Evolutionary conservation across 2,329 filamentous ascomycete species (phyloP), one percentile per base, ranked within the genome.

Genomic region (Cladosporium sp.): DNA sequence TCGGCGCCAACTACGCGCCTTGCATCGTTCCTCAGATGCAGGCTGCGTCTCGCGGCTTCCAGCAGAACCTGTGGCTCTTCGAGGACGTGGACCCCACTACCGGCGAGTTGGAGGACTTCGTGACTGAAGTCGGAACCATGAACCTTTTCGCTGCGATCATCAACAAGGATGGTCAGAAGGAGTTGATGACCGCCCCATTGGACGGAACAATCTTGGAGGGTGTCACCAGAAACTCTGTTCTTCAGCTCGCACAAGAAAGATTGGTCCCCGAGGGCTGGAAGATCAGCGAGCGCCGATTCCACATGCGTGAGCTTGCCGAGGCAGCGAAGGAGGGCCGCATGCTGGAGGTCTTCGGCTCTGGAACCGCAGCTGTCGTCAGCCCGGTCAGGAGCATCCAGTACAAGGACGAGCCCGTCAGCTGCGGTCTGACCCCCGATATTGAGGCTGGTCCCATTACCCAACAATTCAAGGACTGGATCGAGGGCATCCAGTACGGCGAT

Each of bases 41-140:
- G 76, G 94, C 94, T 42, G 91, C 92, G 47, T 89, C 87, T 74
- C 86, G 92, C 59, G 94, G 94, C 20, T 96, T 92, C 83, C 93
- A 97, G 78, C 94, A 99, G 80, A 99, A 97, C 77, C 82, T 99
- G 56, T 99, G 94, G 94, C 80, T 99, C 34, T 99, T 97, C 72
- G 92, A 92, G 43, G 88, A 95, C 71, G 51, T 67, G 5, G 70
- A 70, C 52, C 63, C 65, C 7, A 64, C 63, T 47, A 68, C 66
- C 5, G 72, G 72, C 11, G 60, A 66, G 49, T n/a, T 67, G 51
- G 91, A 97, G 75, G 91, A 97, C 74, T 96, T 88, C 70, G 88
- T 97, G 60, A 99, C 94, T 49, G 94, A 99, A 77, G 94, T 97
- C 59, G 94, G 94, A 70, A 97, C 94, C 59, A 99, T 99, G 94